These are phyloP conservation scores for Ambrosiella beaveri DNA, from an alignment of 2,329 filamentous ascomycete genomes.

Conservation along the genomic window DNA sequence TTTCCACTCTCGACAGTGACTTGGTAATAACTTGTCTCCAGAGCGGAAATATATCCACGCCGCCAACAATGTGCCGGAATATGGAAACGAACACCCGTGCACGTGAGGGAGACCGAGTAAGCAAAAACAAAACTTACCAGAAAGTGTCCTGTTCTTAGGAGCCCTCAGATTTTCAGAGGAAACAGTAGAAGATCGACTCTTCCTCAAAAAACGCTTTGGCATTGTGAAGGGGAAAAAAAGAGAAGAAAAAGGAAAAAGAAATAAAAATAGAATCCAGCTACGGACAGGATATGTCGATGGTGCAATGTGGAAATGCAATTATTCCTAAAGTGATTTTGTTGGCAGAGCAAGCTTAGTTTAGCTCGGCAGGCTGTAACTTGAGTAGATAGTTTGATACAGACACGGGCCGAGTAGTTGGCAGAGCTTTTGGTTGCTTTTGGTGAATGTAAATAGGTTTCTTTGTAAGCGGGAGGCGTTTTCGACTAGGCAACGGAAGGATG, in stretches of 20 bases:
- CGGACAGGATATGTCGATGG: background rate
- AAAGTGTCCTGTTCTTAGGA: conserved; percentile 7
- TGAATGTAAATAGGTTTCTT: background rate
- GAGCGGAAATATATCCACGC: background rate
- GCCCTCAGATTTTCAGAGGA: conserved; percentile 4
- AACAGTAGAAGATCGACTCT: conserved; percentile 9
- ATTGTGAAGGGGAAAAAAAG: conserved; percentile 9
- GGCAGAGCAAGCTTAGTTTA: background rate
- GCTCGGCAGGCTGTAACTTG: background rate
- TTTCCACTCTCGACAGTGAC: background rate
- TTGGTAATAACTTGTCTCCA: background rate
- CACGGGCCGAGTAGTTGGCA: background rate
- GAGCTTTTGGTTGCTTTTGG: background rate
- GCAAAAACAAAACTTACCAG: conserved; percentile 9
- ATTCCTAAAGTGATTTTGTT: background rate
- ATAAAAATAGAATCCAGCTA: background rate
- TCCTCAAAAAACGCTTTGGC: conserved; percentile 11
- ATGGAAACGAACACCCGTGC: background rate
- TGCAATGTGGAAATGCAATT: background rate
- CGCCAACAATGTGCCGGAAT: background rate
- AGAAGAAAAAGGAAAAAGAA: conserved; percentile 1
- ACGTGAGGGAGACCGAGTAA: background rate
- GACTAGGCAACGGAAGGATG: background rate
- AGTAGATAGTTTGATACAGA: background rate
- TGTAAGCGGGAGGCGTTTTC: background rate